Percentiles rank a stretch among this genome's conserved stretches.
These are phyloP conservation scores for Colletotrichum sidae DNA, from an alignment of 2,329 filamentous ascomycete species.

Conservation along the genomic window DNA sequence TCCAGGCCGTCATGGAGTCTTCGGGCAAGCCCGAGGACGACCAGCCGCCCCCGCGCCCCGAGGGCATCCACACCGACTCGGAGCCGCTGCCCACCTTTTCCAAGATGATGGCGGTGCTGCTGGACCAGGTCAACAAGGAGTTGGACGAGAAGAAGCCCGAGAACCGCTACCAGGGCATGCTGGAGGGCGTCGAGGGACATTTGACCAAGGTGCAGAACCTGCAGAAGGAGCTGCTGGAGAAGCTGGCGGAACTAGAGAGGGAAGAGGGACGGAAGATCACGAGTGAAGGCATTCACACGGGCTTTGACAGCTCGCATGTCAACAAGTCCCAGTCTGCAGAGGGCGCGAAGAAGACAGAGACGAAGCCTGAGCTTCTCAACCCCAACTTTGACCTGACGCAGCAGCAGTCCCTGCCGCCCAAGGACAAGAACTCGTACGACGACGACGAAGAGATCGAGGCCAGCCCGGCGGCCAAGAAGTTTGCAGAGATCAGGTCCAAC, in stretches of 20 bases:
- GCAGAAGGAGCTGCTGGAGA: slow-evolving; percentile 78
- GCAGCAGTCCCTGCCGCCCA: slow-evolving; percentile 38
- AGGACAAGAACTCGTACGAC: slow-evolving; percentile 60
- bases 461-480: slow-evolving; percentile 81
- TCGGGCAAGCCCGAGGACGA: slow-evolving; percentile 79
- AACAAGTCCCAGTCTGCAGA: slow-evolving; percentile 65
- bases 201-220: slow-evolving; percentile 81
- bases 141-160: slow-evolving; percentile 80
- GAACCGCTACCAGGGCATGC: slow-evolving; percentile 78
- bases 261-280: slow-evolving; percentile 93
- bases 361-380: slow-evolving; percentile 81
- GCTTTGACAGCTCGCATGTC: slow-evolving; percentile 90
- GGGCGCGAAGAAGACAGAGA: slow-evolving; percentile 57
- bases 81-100: slow-evolving; percentile 86
- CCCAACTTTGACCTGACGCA: slow-evolving; percentile 59
- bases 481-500: slow-evolving; percentile 80
- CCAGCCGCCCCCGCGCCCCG: slow-evolving; percentile 78
- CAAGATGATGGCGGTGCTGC: slow-evolving; percentile 97
- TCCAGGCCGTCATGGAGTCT: slow-evolving; percentile 88
- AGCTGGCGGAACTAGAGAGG: slow-evolving; percentile 84
- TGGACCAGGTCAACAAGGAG: slow-evolving; percentile 91
- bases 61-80: slow-evolving; percentile 81
- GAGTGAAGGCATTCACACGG: slow-evolving; percentile 87
- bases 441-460: slow-evolving; percentile 82
- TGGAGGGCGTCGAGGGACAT: slow-evolving; percentile 82